A percentile compares a stretch with the other conserved stretches of the same genome.
phyloP scores from a whole-genome alignment of 305 asterid species.

The Caryopteris hybrid region DNA sequence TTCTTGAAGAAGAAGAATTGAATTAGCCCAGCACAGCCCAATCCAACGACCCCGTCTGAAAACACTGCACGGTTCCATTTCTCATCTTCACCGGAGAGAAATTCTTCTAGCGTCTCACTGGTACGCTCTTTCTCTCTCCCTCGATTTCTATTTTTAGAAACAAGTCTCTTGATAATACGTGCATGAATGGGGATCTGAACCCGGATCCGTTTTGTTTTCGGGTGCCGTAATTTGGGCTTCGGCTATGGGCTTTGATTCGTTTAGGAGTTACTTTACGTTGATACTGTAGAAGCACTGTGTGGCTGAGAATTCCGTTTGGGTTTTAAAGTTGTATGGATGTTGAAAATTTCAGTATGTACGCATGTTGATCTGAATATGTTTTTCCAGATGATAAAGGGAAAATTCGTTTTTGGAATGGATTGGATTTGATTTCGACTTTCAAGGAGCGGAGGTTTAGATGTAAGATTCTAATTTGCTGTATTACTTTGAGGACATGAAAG shows the following conservation, averaged over 20 bases:
- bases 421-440: neutral
- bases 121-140: neutral
- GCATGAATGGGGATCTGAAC: neutral
- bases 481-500: neutral
- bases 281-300: neutral
- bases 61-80: neutral
- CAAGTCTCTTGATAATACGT: neutral
- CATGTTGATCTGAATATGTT: conserved; percentile 8
- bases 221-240: neutral
- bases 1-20: neutral
- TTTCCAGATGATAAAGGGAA: neutral
- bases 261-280: neutral
- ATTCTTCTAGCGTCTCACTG: conserved; percentile 10
- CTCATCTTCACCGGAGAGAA: conserved; percentile 20
- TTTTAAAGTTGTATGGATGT: conserved; percentile 1
- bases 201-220: conserved; percentile 5
- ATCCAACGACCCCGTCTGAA: neutral
- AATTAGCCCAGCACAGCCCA: no score
- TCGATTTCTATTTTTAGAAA: neutral
- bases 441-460: neutral
- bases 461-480: neutral
- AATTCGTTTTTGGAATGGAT: neutral
- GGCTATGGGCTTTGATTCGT: neutral
- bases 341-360: no score
- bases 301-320: neutral